Evolutionary conservation across 352 stramenopile species (phyloP).

Genomic region (Globisporangium cederbergense): DNA sequence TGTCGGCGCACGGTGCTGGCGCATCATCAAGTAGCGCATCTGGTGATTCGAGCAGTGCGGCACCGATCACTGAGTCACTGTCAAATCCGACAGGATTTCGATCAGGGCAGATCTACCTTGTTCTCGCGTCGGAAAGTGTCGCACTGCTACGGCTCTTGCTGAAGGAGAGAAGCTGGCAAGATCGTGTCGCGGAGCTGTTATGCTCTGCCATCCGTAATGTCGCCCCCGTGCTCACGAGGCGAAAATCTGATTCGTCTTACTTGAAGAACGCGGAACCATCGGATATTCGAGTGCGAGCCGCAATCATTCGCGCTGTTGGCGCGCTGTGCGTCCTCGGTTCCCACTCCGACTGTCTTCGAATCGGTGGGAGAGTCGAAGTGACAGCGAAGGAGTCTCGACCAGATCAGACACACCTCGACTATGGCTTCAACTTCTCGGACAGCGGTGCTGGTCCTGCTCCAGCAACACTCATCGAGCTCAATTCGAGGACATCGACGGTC

Average conservation of each 20-base stretch:
- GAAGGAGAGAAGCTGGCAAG: constrained; percentile 60
- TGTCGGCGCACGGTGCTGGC: constrained; percentile 53
- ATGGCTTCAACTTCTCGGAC: constrained; percentile 47
- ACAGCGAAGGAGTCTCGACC: constrained; percentile 36
- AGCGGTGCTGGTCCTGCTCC: constrained; percentile 34
- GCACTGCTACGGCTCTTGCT: constrained; percentile 70
- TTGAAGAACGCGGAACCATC: constrained; percentile 25
- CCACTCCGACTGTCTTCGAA: constrained; percentile 79
- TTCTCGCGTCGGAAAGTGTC: constrained; percentile 79
- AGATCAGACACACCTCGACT: constrained; percentile 35
- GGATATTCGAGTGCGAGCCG: constrained; percentile 61
- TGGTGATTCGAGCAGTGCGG: constrained; percentile 21
- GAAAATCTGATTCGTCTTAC: constrained; percentile 24
- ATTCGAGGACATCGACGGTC: constrained; percentile 52
- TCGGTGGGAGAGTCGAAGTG: constrained; percentile 76
- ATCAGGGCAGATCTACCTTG: constrained; percentile 76
- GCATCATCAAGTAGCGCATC: constrained; percentile 27
- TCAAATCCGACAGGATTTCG: constrained; percentile 79
- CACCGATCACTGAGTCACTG: constrained; percentile 63
- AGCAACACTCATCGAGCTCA: constrained; percentile 78
- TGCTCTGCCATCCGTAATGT: constrained; percentile 75
- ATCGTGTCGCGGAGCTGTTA: constrained; percentile 60
- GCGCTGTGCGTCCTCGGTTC: constrained; percentile 81
- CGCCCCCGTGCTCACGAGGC: constrained; percentile 47
- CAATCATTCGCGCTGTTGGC: constrained; percentile 77